Evolutionary conservation across 371 early-diverging fungal genomes (phyloP).

Genomic region (Capniomyces stellatus): DNA sequence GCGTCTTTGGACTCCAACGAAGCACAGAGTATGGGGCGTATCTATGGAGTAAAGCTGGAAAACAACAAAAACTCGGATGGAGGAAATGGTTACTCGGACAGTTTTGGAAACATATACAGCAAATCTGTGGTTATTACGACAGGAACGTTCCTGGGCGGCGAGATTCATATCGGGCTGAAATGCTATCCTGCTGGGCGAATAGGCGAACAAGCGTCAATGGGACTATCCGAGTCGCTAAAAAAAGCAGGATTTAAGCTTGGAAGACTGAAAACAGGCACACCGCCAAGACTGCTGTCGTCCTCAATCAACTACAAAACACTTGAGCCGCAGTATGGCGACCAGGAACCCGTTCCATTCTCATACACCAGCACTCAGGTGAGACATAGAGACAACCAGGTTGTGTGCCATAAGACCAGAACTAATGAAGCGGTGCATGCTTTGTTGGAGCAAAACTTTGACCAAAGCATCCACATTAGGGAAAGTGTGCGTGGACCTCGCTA

Average conservation of each 20-base stretch:
- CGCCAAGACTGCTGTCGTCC: constrained; percentile 53
- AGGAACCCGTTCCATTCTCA: constrained; percentile 59
- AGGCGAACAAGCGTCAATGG: constrained; percentile 54
- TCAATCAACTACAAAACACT: constrained; percentile 54
- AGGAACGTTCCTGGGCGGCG: constrained; percentile 70
- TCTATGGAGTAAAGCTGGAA: constrained; percentile 19
- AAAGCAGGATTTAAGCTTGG: constrained; percentile 55
- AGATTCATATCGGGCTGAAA: constrained; percentile 59
- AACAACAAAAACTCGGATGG: constrained; percentile 42
- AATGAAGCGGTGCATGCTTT: constrained; percentile 46
- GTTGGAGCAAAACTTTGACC: constrained; percentile 49
- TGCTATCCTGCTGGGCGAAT: constrained; percentile 63
- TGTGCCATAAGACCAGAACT: constrained; percentile 62
- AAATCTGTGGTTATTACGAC: constrained; percentile 57
- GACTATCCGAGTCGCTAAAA: constrained; percentile 50
- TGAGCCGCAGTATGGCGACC: constrained; percentile 47
- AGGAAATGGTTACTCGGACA: constrained; percentile 22
- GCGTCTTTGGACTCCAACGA: constrained; percentile 2
- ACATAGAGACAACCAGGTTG: constrained; percentile 36
- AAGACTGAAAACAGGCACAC: constrained; percentile 71
- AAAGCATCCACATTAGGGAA: constrained; percentile 65
- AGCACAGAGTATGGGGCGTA: constrained; percentile 14
- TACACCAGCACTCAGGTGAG: constrained; percentile 35
- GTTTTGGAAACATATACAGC: not conserved
- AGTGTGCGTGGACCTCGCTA: constrained; percentile 73